Conservation (phyloP, 163 green algal genomes). For the Coccomyxa subellipsoidea region DNA sequence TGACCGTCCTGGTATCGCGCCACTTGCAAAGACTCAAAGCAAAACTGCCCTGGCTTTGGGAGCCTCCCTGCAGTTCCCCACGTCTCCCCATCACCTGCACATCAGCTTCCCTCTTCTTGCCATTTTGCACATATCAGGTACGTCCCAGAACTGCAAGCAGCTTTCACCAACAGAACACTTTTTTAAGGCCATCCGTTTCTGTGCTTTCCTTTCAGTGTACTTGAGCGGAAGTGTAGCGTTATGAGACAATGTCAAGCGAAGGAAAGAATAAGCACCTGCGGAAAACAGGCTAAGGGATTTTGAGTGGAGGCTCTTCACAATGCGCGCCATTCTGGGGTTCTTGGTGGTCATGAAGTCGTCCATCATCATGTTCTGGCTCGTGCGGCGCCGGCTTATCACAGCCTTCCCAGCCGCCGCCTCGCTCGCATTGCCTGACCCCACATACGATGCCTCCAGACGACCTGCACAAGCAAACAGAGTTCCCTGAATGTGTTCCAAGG, state of each 20-base stretch:
- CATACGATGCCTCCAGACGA: neutral
- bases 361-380: neutral
- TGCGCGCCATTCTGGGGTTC: neutral
- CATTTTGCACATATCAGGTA: too few relatives aligned
- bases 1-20: conserved; percentile 58
- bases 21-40: conserved; percentile 72
- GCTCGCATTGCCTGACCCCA: neutral
- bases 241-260: neutral
- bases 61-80: conserved; percentile 28
- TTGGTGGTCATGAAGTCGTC: neutral
- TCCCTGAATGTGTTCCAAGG: too few relatives aligned
- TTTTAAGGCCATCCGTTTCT: too few relatives aligned
- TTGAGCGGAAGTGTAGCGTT: too few relatives aligned
- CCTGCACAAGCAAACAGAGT: too few relatives aligned
- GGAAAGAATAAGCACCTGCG: neutral
- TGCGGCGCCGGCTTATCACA: neutral
- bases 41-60: conserved; percentile 59
- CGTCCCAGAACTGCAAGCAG: too few relatives aligned
- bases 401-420: neutral
- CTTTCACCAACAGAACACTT: too few relatives aligned
- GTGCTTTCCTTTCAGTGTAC: too few relatives aligned
- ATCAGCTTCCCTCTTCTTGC: too few relatives aligned
- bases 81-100: neutral
- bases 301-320: neutral
- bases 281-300: neutral